Conservation (phyloP, 192 early-diverging fungal species). For the Coemansia sp. region DNA sequence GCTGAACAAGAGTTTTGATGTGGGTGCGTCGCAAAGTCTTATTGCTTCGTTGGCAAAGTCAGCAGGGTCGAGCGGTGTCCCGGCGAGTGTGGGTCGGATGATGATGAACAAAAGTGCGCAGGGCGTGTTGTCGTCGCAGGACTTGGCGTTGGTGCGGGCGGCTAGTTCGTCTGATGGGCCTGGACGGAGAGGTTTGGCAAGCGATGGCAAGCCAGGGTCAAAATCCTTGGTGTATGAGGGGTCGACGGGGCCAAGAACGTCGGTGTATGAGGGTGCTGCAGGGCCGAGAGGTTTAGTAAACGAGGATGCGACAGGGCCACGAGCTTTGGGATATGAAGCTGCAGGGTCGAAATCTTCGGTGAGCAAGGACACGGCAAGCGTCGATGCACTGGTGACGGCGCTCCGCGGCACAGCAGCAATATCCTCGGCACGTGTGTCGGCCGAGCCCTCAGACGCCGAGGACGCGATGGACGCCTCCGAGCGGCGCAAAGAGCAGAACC, state of each 20-base stretch:
- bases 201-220: too few relatives aligned
- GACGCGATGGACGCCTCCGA: constrained; percentile 40
- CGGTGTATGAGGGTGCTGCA: background rate
- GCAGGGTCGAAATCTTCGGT: too few relatives aligned
- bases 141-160: constrained; percentile 33
- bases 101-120: constrained; percentile 32
- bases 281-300: constrained; percentile 17
- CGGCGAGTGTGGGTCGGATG: constrained; percentile 27
- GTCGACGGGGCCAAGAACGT: too few relatives aligned
- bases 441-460: constrained; percentile 20
- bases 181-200: too few relatives aligned
- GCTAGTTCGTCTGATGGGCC: background rate
- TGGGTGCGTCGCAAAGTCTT: constrained; percentile 10
- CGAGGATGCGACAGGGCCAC: constrained; percentile 5
- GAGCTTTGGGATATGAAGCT: background rate
- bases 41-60: constrained; percentile 36
- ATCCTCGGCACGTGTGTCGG: constrained; percentile 1
- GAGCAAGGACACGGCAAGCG: constrained; percentile 24
- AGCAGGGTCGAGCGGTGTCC: background rate
- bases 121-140: constrained; percentile 42
- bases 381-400: constrained; percentile 37
- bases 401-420: constrained; percentile 44
- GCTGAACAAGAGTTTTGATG: constrained; percentile 9
- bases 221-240: too few relatives aligned
- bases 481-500: constrained; percentile 55